Percentiles rank a stretch among this genome's conserved stretches.
Evolutionary conservation across 192 early-diverging fungal species (phyloP).

Genomic region (Podochytrium sp.): DNA sequence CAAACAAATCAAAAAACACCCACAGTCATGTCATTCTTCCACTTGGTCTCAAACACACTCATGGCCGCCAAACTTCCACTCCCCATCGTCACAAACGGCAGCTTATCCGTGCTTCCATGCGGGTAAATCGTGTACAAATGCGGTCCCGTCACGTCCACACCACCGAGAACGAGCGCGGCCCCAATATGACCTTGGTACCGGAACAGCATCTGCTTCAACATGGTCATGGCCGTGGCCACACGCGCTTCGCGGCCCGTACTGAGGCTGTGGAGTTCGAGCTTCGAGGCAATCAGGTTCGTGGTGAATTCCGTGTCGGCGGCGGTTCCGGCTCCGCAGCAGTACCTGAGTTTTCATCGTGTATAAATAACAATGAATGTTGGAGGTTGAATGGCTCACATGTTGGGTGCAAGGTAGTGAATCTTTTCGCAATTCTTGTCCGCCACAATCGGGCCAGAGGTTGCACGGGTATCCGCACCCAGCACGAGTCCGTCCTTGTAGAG

Average conservation of each 20-base stretch:
- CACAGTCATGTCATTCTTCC: constrained; percentile 77
- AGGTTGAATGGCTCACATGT: constrained; percentile 60
- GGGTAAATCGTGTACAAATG: constrained; percentile 90
- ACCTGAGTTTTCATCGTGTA: constrained; percentile 9
- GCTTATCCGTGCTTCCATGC: constrained; percentile 94
- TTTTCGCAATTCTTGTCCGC: constrained; percentile 99
- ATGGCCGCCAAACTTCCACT: constrained; percentile 95
- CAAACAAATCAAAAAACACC: background rate
- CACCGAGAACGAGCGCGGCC: constrained; percentile 92
- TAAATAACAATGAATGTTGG: constrained; percentile 30
- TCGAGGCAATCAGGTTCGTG: constrained; percentile 88
- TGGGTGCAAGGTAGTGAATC: constrained; percentile 96
- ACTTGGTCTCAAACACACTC: constrained; percentile 90
- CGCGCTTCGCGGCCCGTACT: constrained; percentile 86
- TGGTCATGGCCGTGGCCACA: constrained; percentile 91
- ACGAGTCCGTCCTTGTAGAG: constrained; percentile 94
- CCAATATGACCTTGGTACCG: constrained; percentile 96
- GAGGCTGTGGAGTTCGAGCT: constrained; percentile 92
- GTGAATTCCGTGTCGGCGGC: constrained; percentile 99
- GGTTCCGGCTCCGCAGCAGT: constrained; percentile 98
- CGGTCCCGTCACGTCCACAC: constrained; percentile 88
- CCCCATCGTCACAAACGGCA: constrained; percentile 95
- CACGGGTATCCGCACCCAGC: constrained; percentile 96
- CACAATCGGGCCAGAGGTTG: constrained; percentile 93
- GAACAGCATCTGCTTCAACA: constrained; percentile 98